A percentile compares a stretch with the other conserved stretches of the same genome.
phyloP scores from a whole-genome alignment of 352 stramenopile genomes.

The Saprolegnia diclina region DNA sequence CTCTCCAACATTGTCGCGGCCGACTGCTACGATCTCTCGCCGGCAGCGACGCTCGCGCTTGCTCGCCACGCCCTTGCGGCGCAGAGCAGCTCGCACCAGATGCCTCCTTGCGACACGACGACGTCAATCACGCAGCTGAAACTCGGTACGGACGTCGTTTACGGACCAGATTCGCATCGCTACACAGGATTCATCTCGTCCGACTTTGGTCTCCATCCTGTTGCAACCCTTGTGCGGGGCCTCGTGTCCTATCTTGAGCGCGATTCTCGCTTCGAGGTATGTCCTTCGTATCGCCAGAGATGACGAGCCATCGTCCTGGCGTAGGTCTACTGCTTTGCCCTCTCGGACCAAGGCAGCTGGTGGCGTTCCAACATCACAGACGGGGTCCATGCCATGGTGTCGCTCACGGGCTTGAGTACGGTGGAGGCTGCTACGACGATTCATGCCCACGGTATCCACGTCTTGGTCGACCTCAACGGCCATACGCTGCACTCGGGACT shows the following conservation, averaged over 20 bases:
- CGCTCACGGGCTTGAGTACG: constrained; percentile 50
- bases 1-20: constrained; percentile 28
- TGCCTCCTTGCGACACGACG: constrained; percentile 5
- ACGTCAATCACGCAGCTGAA: background rate
- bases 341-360: constrained; percentile 55
- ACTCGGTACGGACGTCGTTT: background rate
- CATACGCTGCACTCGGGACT: constrained; percentile 77
- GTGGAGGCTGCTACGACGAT: constrained; percentile 46
- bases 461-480: constrained; percentile 79
- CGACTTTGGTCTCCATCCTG: constrained; percentile 77
- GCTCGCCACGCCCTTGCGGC: background rate
- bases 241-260: constrained; percentile 44
- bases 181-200: constrained; percentile 65
- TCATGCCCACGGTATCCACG: constrained; percentile 49
- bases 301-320: constrained; percentile 28
- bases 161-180: background rate
- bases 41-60: background rate
- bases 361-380: constrained; percentile 76
- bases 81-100: constrained; percentile 9
- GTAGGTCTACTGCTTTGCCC: constrained; percentile 67
- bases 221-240: constrained; percentile 60
- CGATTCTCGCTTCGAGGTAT: constrained; percentile 10
- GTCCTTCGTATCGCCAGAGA: background rate
- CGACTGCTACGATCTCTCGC: constrained; percentile 12
- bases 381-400: constrained; percentile 61